Evolutionary conservation across 176 grass and related monocot species (phyloP).

Genomic region (Elymus sibiricus): DNA sequence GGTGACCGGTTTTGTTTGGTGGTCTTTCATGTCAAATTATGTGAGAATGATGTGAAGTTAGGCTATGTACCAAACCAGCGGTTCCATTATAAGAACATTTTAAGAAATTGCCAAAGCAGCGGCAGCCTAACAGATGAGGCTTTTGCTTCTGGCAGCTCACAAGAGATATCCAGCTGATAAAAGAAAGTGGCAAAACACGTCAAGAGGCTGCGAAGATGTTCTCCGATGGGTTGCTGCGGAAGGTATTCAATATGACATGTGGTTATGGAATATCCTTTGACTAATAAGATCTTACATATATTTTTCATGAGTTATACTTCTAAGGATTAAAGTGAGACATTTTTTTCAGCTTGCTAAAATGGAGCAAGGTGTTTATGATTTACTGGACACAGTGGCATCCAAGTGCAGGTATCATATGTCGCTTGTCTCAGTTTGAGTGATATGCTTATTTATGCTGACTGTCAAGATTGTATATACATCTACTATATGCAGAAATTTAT

Average conservation of each 20-base stretch:
- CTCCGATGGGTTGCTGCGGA: constrained; percentile 14
- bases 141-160: constrained; percentile 23
- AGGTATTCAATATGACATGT: constrained; percentile 23
- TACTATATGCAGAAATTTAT: not conserved
- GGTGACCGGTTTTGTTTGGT: not conserved
- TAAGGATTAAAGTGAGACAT: not conserved
- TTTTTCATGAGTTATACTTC: not conserved
- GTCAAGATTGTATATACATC: not conserved
- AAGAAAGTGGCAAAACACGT: constrained; percentile 17
- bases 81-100: not conserved
- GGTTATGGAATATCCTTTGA: not conserved
- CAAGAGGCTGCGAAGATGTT: constrained; percentile 24
- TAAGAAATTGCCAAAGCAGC: not conserved
- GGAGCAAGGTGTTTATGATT: constrained; percentile 47
- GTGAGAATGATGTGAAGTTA: not conserved
- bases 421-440: not conserved
- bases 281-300: not conserved
- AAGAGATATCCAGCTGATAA: constrained; percentile 19
- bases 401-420: constrained; percentile 63
- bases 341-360: constrained; percentile 71
- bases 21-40: not conserved
- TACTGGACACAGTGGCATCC: constrained; percentile 52
- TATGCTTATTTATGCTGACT: not conserved
- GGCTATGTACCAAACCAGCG: constrained; percentile 4
- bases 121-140: not conserved